phyloP scores from a whole-genome alignment of 164 flowering plant species.

The Nelumbo lutea region DNA sequence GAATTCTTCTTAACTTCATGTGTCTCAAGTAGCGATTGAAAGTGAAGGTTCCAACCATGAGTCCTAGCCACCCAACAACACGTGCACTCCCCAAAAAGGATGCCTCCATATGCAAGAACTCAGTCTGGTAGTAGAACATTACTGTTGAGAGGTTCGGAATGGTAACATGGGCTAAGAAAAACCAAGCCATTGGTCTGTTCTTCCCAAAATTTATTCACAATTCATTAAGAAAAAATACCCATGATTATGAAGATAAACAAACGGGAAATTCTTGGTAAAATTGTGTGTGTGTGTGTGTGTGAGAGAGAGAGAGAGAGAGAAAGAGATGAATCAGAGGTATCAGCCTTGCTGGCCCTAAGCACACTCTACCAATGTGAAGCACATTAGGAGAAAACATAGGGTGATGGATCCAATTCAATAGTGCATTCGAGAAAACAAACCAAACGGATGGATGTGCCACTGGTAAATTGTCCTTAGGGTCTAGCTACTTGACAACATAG shows the following conservation, averaged over 20 bases:
- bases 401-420: not conserved
- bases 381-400: not conserved
- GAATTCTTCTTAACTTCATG: conserved; percentile 57
- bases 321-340: not conserved
- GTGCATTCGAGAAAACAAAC: not conserved
- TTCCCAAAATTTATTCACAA: conserved; percentile 21
- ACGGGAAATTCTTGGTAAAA: not conserved
- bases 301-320: not conserved
- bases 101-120: conserved; percentile 71
- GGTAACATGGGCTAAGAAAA: conserved; percentile 71
- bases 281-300: too few relatives aligned
- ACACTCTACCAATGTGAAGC: conserved; percentile 1
- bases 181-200: conserved; percentile 93
- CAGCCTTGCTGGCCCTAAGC: not conserved
- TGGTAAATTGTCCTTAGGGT: not conserved
- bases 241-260: conserved; percentile 19
- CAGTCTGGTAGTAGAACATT: conserved; percentile 94
- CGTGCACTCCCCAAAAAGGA: conserved; percentile 83
- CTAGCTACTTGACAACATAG: not conserved
- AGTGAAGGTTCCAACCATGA: conserved; percentile 79
- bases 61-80: conserved; percentile 84
- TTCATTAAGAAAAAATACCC: conserved; percentile 5
- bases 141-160: conserved; percentile 80
- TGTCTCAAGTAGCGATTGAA: conserved; percentile 74
- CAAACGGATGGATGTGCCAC: not conserved